Percentiles rank a stretch among this genome's conserved stretches.
These are phyloP conservation scores for Lenzites betulinus DNA, from an alignment of 768 basidiomycete species.

Conservation along the genomic window DNA sequence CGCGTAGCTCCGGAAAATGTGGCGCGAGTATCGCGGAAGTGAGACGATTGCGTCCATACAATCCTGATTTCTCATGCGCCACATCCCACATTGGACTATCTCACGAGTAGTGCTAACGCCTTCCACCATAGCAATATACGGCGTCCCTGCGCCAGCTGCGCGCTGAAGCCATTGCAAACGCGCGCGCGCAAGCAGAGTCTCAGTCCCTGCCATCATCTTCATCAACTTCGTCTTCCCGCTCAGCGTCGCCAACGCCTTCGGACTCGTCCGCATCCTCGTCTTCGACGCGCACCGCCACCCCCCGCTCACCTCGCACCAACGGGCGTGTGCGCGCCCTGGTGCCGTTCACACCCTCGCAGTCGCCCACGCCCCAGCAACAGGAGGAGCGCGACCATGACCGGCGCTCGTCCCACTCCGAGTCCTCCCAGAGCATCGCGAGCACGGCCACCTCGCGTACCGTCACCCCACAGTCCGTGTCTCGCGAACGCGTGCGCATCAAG, in stretches of 20 bases:
- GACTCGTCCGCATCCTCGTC: constrained; percentile 66
- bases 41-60: too few relatives aligned
- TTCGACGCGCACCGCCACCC: constrained; percentile 73
- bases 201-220: constrained; percentile 50
- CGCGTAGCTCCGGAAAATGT: too few relatives aligned
- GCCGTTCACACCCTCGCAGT: constrained; percentile 29
- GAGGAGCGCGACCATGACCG: background rate
- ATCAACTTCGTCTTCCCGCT: constrained; percentile 50
- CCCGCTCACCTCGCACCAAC: constrained; percentile 44
- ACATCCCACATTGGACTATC: background rate
- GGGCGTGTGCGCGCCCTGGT: constrained; percentile 30
- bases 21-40: too few relatives aligned
- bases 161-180: constrained; percentile 27
- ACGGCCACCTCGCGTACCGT: constrained; percentile 29
- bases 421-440: constrained; percentile 28
- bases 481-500: constrained; percentile 35
- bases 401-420: constrained; percentile 21
- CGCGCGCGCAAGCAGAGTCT: constrained; percentile 29
- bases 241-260: constrained; percentile 36
- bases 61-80: constrained; percentile 4
- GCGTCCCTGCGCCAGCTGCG: constrained; percentile 27
- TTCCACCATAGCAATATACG: constrained; percentile 18
- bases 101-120: background rate
- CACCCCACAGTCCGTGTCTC: constrained; percentile 19
- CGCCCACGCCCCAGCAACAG: constrained; percentile 23